These are phyloP conservation scores for Blastobotrys terrestris DNA, from an alignment of 805 yeast genomes.

Conservation along the genomic window DNA sequence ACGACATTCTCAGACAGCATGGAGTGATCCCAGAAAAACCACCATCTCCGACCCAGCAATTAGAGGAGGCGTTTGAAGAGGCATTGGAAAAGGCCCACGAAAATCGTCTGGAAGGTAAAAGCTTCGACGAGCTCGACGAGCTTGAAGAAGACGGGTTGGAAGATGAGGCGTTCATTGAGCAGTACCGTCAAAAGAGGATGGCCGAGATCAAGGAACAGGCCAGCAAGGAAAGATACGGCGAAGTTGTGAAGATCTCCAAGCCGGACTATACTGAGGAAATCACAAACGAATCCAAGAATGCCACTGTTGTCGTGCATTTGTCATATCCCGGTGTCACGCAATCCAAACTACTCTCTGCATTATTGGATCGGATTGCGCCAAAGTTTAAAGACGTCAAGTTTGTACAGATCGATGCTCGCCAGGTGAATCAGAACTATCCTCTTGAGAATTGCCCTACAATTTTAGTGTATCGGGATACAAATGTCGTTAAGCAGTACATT, in stretches of 20 bases:
- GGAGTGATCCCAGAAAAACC: slow-evolving; percentile 92
- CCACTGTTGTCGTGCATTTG: slow-evolving; percentile 67
- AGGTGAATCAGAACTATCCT: slow-evolving; percentile 92
- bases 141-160: slow-evolving; percentile 92
- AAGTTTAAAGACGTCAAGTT: slow-evolving; percentile 80
- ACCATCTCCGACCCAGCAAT: slow-evolving; percentile 77
- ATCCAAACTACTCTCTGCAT: slow-evolving; percentile 59
- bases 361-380: slow-evolving; percentile 53
- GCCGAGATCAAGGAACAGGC: slow-evolving; percentile 62
- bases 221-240: slow-evolving; percentile 57
- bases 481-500: slow-evolving; percentile 72
- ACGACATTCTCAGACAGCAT: slow-evolving; percentile 82
- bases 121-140: slow-evolving; percentile 75
- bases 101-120: slow-evolving; percentile 70
- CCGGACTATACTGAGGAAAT: slow-evolving; percentile 84
- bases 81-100: slow-evolving; percentile 76
- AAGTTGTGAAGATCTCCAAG: slow-evolving; percentile 70
- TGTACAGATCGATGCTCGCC: slow-evolving; percentile 82
- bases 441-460: slow-evolving; percentile 87
- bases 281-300: slow-evolving; percentile 67
- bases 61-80: slow-evolving; percentile 83
- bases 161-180: slow-evolving; percentile 63
- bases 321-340: slow-evolving; percentile 57
- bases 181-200: slow-evolving; percentile 70
- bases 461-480: slow-evolving; percentile 69